These are phyloP conservation scores for Geranium incanum DNA, from an alignment of 441 rosid species.

Conservation along the genomic window DNA sequence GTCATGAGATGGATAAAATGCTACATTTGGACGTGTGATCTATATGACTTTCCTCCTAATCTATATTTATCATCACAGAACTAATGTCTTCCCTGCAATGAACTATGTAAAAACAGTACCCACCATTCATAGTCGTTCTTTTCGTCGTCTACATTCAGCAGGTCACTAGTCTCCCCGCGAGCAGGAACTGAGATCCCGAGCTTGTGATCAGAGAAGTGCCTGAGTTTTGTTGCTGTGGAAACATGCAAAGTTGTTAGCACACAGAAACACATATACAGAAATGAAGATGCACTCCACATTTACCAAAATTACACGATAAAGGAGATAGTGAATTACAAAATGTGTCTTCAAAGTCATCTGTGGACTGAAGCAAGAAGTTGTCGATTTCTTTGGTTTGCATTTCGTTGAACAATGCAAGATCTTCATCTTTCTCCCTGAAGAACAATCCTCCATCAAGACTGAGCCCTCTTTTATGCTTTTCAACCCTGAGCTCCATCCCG, in stretches of 20 bases:
- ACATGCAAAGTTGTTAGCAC: neutral
- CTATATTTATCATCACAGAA: neutral
- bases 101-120: constrained; percentile 23
- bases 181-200: constrained; percentile 65
- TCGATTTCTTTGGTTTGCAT: constrained; percentile 83
- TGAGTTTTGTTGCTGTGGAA: constrained; percentile 68
- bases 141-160: constrained; percentile 76
- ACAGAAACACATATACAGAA: neutral
- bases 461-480: constrained; percentile 66
- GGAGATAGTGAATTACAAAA: constrained; percentile 18
- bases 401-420: constrained; percentile 85
- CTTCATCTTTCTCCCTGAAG: constrained; percentile 75
- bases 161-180: constrained; percentile 79
- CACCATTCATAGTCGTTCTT: constrained; percentile 99
- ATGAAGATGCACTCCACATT: neutral
- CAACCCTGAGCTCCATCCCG: constrained; percentile 56
- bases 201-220: constrained; percentile 72
- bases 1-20: constrained; percentile 1
- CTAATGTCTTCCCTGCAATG: neutral
- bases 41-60: neutral
- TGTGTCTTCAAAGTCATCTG: constrained; percentile 6
- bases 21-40: constrained; percentile 1
- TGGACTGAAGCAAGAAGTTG: constrained; percentile 69
- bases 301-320: constrained; percentile 3
- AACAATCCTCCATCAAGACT: constrained; percentile 67